Evolutionary conservation across 352 stramenopile species (phyloP), one percentile per base, ranked within the genome.

Genomic region (Pythium oligandrum): DNA sequence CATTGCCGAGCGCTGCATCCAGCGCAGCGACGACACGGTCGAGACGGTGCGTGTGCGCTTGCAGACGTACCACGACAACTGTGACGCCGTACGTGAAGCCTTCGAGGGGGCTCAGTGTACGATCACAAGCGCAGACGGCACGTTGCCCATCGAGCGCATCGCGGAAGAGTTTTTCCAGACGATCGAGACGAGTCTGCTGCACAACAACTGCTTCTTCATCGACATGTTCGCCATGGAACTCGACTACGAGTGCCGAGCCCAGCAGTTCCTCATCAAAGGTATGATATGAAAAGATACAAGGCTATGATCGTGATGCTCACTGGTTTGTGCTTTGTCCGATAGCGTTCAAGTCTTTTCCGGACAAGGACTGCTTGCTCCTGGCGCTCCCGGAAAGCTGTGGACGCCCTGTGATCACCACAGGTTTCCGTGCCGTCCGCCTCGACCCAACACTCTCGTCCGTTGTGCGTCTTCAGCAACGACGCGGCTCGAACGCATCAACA

Each of bases 11-110:
- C 83, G 91, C 11, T 71, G 73, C 11, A 63, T 85, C 53, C 64
- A 77, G 17, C 64, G 78, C 2, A 93, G 71, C 45, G 92, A 97
- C 64, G 92, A 98, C 66, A 97, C 78, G 0, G 80, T 84, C 11
- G 88, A 96, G 56, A 97, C 93, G 31, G 77, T 97, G 4, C 86
- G 82, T 38, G 84, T 93, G 38, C 66, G 90, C 40, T 67, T 98
- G 4, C 62, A 94, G 48, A 78, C 86, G 42, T 97, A 95, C 55
- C 82, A 96, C 62, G 63, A 63, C 5, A 82, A 88, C 54, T 86
- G 75, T 45, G 64, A 75, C 31, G 61, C 78, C 34, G 68, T 90
- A 1, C 57, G 74, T 30, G 51, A 33, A 0, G 54, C 64, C 38
- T 69, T 89, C 3, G 55, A 53, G 6, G 70, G 64, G 7, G 63